These are phyloP conservation scores for Lanmaoa rubissima DNA, from an alignment of 768 basidiomycete genomes.

Conservation along the genomic window DNA sequence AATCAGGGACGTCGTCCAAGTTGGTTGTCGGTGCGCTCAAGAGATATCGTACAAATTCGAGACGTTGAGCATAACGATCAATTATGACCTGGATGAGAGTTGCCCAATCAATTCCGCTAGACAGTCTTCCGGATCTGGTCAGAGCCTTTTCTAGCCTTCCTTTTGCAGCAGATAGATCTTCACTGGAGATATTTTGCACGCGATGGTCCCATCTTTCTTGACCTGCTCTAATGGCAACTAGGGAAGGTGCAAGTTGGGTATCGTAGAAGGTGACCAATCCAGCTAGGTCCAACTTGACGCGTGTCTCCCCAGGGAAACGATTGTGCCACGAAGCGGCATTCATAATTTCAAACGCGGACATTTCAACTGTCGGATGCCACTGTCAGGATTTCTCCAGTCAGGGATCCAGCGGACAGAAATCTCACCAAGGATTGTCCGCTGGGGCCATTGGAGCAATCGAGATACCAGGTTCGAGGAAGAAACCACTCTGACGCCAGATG, in stretches of 20 bases:
- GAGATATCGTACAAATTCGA: slow-evolving; percentile 27
- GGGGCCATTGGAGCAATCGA: neutral
- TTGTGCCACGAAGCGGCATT: slow-evolving; percentile 26
- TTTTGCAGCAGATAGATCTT: slow-evolving; percentile 7
- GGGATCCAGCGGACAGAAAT: neutral
- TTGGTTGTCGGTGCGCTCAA: slow-evolving; percentile 13
- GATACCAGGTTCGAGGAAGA: slow-evolving; percentile 37
- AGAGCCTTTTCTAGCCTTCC: slow-evolving; percentile 5
- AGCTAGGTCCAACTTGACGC: slow-evolving; percentile 19
- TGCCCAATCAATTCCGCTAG: slow-evolving; percentile 35
- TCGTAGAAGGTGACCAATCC: slow-evolving; percentile 29
- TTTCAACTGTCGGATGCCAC: neutral
- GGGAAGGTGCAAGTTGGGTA: slow-evolving; percentile 17
- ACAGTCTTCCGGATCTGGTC: neutral
- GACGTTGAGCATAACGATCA: slow-evolving; percentile 32
- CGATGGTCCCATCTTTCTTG: slow-evolving; percentile 24
- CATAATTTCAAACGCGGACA: slow-evolving; percentile 8
- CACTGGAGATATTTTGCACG: slow-evolving; percentile 8
- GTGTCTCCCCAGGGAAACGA: slow-evolving; percentile 26
- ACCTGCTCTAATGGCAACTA: slow-evolving; percentile 10
- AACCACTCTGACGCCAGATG: slow-evolving; percentile 19
- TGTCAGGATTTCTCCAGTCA: neutral
- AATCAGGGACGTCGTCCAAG: neutral
- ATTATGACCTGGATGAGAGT: slow-evolving; percentile 27
- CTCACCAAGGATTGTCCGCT: neutral